Evolutionary conservation across 2,329 filamentous ascomycete species (phyloP), one percentile per base, ranked within the genome.

Genomic region (Ophiocordyceps camponoti-floridani): DNA sequence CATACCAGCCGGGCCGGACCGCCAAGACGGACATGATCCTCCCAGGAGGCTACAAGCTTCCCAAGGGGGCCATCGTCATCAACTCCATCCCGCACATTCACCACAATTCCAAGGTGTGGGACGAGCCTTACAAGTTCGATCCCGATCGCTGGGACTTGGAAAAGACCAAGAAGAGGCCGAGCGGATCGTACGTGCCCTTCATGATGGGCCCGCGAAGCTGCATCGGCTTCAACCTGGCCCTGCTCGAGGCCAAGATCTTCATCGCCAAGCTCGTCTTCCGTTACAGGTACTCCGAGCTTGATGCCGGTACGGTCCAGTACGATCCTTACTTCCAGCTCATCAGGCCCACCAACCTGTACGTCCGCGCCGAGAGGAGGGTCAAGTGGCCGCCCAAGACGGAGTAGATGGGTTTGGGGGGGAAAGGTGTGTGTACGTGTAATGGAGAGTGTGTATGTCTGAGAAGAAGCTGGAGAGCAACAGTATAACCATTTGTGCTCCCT

Each of bases 181-280:
- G 65, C 28, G 67, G 64, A 2, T 60, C 69, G 0, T 80, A 79
- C 51, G 61, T 72, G 4, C 77, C 77, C 0, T 81, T 80, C 49
- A 75, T 69, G 0, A 60, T 66, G 0, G 77, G 77, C 0, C 68
- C 63, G 0, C 62, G 77, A 1, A 69, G 68, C 59, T 80, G 77
- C 48, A 73, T 80, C 45, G 77, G 75, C 0, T 79, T 77, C 65
- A 79, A 77, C 57, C 77, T 79, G 55, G 76, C 75, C 0, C 59
- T 79, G 7, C 66, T 70, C 47, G 74, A 80, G 56, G 63, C 77
- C 47, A 78, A 78, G 60, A 63, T 77, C 4, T 68, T 76, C 51
- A 37, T 80, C 49, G 62, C 67, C 1, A 73, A 78, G 60, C 58
- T 80, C 35, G 56, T 79, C 2, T 79, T 68, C 46, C 63, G 75